Percentiles rank a stretch among this genome's conserved stretches.
These are phyloP conservation scores for Volvox reticuliferus DNA, from an alignment of 139 green algal genomes.

Conservation along the genomic window DNA sequence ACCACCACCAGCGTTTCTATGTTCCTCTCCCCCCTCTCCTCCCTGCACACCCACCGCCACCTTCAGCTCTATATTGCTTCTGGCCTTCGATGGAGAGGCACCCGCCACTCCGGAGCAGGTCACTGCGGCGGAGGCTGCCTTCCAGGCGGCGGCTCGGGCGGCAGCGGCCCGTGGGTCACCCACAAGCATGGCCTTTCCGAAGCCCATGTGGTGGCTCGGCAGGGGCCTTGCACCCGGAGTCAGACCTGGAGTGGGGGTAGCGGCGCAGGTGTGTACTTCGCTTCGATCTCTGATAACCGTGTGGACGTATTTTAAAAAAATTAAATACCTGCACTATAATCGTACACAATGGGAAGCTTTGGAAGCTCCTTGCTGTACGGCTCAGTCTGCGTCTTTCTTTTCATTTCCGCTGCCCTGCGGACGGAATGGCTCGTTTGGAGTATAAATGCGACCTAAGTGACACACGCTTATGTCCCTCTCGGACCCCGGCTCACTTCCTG, in stretches of 20 bases:
- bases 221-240: neutral
- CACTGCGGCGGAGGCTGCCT: neutral
- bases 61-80: neutral
- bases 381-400: no score
- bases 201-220: conserved; percentile 19
- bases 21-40: no score
- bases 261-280: conserved; percentile 24
- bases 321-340: no score
- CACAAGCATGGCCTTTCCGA: neutral
- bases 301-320: no score
- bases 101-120: neutral
- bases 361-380: no score
- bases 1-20: no score
- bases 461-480: neutral
- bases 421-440: no score
- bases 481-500: neutral
- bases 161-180: conserved; percentile 7
- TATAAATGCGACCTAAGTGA: no score
- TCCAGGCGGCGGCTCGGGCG: neutral
- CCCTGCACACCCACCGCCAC: neutral
- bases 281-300: no score
- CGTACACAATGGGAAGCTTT: no score
- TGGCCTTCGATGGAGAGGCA: neutral
- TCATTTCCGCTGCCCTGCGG: no score
- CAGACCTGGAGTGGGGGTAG: neutral